Conservation (phyloP, 352 stramenopile genomes). For the Globisporangium middletonii region DNA sequence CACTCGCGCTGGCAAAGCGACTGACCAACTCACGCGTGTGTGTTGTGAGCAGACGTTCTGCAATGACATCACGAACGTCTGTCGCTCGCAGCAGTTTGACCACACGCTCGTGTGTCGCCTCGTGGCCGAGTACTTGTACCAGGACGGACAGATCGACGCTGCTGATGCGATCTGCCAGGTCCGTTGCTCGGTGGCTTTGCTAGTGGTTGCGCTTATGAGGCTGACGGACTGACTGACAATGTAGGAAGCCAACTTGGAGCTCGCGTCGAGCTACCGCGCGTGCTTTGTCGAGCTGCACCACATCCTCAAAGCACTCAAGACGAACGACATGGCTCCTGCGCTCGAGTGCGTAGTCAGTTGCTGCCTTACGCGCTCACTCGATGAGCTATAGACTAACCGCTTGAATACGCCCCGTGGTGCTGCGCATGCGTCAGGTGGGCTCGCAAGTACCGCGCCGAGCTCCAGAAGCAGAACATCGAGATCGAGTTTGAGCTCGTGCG, state of each 20-base stretch:
- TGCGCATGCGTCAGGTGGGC: slow-evolving; percentile 40
- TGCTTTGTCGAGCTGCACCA: slow-evolving; percentile 67
- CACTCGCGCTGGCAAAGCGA: neutral
- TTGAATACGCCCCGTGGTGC: slow-evolving; percentile 4
- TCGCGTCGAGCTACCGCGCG: slow-evolving; percentile 40
- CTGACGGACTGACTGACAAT: neutral
- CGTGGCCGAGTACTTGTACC: slow-evolving; percentile 74
- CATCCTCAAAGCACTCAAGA: slow-evolving; percentile 60
- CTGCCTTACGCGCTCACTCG: neutral
- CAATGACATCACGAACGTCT: slow-evolving; percentile 64
- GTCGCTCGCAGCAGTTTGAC: slow-evolving; percentile 49
- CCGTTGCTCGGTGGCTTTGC: neutral
- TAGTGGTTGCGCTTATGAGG: neutral
- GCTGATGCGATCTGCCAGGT: slow-evolving; percentile 63
- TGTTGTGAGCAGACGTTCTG: slow-evolving; percentile 35
- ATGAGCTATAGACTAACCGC: no score
- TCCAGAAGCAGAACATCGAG: slow-evolving; percentile 46
- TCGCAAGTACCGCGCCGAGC: slow-evolving; percentile 39
- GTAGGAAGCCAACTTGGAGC: slow-evolving; percentile 54
- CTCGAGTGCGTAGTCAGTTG: slow-evolving; percentile 41
- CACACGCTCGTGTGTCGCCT: slow-evolving; percentile 57
- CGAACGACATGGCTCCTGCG: slow-evolving; percentile 54
- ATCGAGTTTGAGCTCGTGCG: slow-evolving; percentile 84
- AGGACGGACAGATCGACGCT: slow-evolving; percentile 69
- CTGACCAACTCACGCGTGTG: neutral